Conservation (phyloP, 345 rosid species). For the Turnera subulata region DNA sequence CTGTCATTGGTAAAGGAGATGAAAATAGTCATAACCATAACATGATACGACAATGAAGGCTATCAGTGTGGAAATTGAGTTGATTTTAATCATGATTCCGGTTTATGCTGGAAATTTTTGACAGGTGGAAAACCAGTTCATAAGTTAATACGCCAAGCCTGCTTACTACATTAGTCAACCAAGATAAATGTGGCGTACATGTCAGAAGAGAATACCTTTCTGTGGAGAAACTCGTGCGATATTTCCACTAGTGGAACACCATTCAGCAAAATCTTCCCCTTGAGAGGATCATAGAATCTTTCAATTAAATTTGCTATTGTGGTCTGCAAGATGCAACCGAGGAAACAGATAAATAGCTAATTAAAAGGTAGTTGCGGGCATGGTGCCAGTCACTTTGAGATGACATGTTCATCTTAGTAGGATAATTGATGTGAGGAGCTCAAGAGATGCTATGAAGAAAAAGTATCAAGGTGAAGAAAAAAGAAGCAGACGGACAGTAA, state of each 20-base stretch:
- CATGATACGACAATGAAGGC: too few species aligned
- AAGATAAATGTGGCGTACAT: neutral
- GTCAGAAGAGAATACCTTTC: slow-evolving; percentile 37
- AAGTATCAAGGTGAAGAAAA: neutral
- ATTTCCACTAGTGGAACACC: slow-evolving; percentile 77
- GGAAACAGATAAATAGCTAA: neutral
- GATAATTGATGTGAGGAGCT: too few species aligned
- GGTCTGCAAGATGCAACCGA: slow-evolving; percentile 50
- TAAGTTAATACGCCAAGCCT: too few species aligned
- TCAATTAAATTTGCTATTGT: slow-evolving; percentile 90
- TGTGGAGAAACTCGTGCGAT: slow-evolving; percentile 78
- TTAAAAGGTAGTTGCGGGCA: neutral
- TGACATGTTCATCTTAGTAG: too few species aligned
- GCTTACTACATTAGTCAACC: too few species aligned
- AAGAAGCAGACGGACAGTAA: neutral
- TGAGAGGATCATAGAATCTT: slow-evolving; percentile 83
- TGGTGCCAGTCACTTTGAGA: too few species aligned
- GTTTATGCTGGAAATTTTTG: neutral
- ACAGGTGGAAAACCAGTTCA: neutral
- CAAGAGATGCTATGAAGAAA: neutral
- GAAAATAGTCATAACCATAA: neutral
- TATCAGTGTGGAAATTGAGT: too few species aligned
- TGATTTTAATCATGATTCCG: neutral
- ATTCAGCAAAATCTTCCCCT: slow-evolving; percentile 73
- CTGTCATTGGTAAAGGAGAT: neutral